phyloP scores from a whole-genome alignment of 2,329 filamentous ascomycete genomes.

The Teratosphaeria destructans region DNA sequence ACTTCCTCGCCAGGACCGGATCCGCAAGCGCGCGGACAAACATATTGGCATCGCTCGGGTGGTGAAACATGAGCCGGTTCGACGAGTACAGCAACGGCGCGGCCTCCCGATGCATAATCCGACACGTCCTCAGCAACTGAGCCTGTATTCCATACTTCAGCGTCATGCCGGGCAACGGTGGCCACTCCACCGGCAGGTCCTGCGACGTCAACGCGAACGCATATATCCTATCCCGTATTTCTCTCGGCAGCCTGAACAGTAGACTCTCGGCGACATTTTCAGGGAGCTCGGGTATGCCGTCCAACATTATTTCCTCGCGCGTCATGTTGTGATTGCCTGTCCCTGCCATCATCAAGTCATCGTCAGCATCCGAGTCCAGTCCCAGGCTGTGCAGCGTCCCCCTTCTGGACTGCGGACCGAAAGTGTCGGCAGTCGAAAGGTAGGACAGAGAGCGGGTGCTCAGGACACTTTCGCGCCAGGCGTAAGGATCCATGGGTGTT shows the following conservation, averaged over 20 bases:
- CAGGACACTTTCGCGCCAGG: conserved; percentile 23
- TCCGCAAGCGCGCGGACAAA: conserved; percentile 24
- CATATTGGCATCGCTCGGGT: conserved; percentile 29
- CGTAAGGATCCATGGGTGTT: conserved; percentile 8
- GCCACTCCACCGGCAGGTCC: conserved; percentile 23
- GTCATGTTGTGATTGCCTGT: not conserved
- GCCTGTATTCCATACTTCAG: conserved; percentile 16
- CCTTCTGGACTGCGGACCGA: conserved; percentile 9
- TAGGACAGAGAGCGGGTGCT: conserved; percentile 26
- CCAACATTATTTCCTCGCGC: not conserved
- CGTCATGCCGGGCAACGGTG: conserved; percentile 5
- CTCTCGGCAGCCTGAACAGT: conserved; percentile 26
- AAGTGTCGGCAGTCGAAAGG: conserved; percentile 17
- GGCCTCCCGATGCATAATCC: conserved; percentile 23
- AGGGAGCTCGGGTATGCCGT: conserved; percentile 14
- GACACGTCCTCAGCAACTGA: conserved; percentile 22
- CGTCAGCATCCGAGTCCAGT: conserved; percentile 15
- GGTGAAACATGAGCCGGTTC: conserved; percentile 26
- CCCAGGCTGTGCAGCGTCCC: conserved; percentile 11
- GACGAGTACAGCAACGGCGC: conserved; percentile 25
- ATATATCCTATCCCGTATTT: conserved; percentile 28
- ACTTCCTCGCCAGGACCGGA: conserved; percentile 8
- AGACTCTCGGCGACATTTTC: conserved; percentile 19
- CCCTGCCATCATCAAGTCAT: conserved; percentile 16
- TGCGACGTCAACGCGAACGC: conserved; percentile 19